Evolutionary conservation across 768 basidiomycete genomes (phyloP), one percentile per base, ranked within the genome.

Genomic region (Mrakia frigida): DNA sequence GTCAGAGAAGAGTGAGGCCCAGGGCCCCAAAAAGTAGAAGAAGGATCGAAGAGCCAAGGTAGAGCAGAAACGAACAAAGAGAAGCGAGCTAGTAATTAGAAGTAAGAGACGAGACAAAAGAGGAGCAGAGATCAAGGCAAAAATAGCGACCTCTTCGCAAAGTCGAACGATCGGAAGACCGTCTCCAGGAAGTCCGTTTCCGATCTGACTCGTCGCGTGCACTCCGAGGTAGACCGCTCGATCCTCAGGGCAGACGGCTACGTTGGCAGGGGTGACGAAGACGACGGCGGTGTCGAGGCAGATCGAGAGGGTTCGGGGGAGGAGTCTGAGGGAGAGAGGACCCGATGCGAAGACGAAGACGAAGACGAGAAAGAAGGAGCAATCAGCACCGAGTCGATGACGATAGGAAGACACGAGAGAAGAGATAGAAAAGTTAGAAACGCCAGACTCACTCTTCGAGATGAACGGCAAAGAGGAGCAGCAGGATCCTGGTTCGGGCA

Each of bases 401-500:
- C n/a, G n/a, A n/a, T 3, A 50, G 46, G 46, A 50, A 50, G 6
- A n/a, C n/a, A n/a, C 16, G 46, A 50, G 13, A 14, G 46, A 21
- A 50, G 46, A 14, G 14, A 50, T 9, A 14, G 16, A 21, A 21
- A 14, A 50, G 46, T 2, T 2, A 2, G 46, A 21, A 6, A 18
- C 16, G 43, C n/a, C n/a, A n/a, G 21, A 50, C 46, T 50, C 46
- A 50, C 46, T 50, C 46, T 18, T 50, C 46, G 21, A 21, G 16
- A 50, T 50, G 46, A 18, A 50, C 18, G 21, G 46, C 46, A 14
- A n/a, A 50, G 2, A n/a, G 59, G 59, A 33, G 59, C 59, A 60
- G 59, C 59, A 31, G 59, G 59, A 33, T 60, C 59, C 59, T 60
- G 59, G 59, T 60, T 33, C 33, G 59, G 59, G 59, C 59, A 60